A percentile compares a stretch with the other conserved stretches of the same genome.
Evolutionary conservation across 1,284 basidiomycete genomes (phyloP).

Genomic region (Testicularia cyperi): DNA sequence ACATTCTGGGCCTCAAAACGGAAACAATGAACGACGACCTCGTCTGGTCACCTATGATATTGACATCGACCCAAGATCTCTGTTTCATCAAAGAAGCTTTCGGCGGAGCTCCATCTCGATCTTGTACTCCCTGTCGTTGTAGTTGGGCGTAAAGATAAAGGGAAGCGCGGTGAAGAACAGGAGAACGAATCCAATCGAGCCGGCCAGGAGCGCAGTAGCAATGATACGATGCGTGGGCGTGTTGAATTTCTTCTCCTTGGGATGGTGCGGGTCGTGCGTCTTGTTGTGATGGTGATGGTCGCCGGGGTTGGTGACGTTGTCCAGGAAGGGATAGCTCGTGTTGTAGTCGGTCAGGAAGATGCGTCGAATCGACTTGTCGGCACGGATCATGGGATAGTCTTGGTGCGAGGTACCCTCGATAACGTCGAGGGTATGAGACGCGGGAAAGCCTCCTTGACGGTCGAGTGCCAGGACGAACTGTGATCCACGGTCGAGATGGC

Average conservation of each 20-base stretch:
- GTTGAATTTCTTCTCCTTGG: slow-evolving; percentile 24
- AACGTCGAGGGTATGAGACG: slow-evolving; percentile 41
- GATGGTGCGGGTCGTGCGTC: slow-evolving; percentile 4
- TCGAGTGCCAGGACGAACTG: slow-evolving; percentile 41
- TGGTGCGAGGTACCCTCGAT: slow-evolving; percentile 52
- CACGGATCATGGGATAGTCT: slow-evolving; percentile 55
- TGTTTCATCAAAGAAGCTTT: too few species aligned
- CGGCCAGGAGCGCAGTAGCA: slow-evolving; percentile 27
- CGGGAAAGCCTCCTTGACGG: slow-evolving; percentile 33
- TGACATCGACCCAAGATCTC: too few species aligned
- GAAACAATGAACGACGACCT: too few species aligned
- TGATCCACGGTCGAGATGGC: slow-evolving; percentile 51
- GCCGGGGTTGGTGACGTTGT: slow-evolving; percentile 37
- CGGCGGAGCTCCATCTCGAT: slow-evolving; percentile 18
- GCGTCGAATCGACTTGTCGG: slow-evolving; percentile 39
- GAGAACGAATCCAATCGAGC: slow-evolving; percentile 19
- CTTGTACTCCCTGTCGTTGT: slow-evolving; percentile 13
- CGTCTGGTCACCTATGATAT: too few species aligned
- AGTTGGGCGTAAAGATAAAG: slow-evolving; percentile 18
- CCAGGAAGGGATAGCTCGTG: slow-evolving; percentile 23
- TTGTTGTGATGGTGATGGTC: slow-evolving; percentile 20
- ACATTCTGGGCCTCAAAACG: too few species aligned
- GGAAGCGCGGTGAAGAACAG: slow-evolving; percentile 28
- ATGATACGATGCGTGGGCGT: slow-evolving; percentile 40
- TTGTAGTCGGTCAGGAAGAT: slow-evolving; percentile 45